A percentile compares a stretch with the other conserved stretches of the same genome.
These are phyloP conservation scores for Casuarina equisetifolia DNA, from an alignment of 306 rosid genomes.

Conservation along the genomic window DNA sequence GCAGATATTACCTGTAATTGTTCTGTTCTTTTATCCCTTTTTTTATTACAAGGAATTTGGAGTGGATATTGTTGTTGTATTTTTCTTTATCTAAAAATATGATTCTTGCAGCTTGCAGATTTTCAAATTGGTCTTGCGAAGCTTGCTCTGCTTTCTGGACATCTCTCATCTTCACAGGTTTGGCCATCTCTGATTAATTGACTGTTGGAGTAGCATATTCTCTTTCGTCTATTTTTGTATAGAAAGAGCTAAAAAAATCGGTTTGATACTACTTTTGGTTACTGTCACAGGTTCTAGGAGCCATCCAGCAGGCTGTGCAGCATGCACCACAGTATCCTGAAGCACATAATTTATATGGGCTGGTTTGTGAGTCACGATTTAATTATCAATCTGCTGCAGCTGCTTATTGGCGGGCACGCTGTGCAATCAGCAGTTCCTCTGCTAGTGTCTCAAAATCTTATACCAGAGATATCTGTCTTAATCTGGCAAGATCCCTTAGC, in stretches of 20 bases:
- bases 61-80: background rate
- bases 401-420: slow-evolving; percentile 71
- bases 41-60: background rate
- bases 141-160: slow-evolving; percentile 79
- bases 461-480: slow-evolving; percentile 62
- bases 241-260: background rate
- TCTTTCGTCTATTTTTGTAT: slow-evolving; percentile 25
- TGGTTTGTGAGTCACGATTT: slow-evolving; percentile 75
- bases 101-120: slow-evolving; percentile 70
- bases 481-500: slow-evolving; percentile 79
- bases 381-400: slow-evolving; percentile 73
- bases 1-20: slow-evolving; percentile 78
- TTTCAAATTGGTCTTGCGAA: slow-evolving; percentile 89
- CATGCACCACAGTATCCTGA: slow-evolving; percentile 85
- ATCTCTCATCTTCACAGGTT: slow-evolving; percentile 88
- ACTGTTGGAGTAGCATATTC: background rate
- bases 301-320: slow-evolving; percentile 88
- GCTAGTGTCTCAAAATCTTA: slow-evolving; percentile 42
- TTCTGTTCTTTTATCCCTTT: slow-evolving; percentile 17
- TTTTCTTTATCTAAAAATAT: slow-evolving; percentile 4
- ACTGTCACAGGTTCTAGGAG: slow-evolving; percentile 73
- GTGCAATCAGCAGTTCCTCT: slow-evolving; percentile 44
- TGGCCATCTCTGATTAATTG: slow-evolving; percentile 22
- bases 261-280: slow-evolving; percentile 22
- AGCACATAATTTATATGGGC: slow-evolving; percentile 79